Conservation (phyloP, 192 early-diverging fungal species). For the Paraglomus brasilianum region DNA sequence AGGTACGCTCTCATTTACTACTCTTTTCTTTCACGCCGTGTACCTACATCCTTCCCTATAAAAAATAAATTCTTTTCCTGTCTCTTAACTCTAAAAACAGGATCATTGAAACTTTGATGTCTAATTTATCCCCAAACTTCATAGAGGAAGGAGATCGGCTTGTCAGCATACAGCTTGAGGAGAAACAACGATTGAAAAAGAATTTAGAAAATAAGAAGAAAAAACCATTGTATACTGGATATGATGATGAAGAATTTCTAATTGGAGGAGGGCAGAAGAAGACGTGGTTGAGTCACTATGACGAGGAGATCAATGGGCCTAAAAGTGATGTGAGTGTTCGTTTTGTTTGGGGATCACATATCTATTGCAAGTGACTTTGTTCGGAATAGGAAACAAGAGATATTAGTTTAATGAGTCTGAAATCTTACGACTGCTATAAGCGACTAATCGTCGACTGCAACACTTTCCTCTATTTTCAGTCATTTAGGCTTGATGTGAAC, state of each 20-base stretch:
- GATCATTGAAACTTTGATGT: background rate
- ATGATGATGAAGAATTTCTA: constrained; percentile 72
- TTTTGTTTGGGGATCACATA: background rate
- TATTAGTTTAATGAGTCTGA: constrained; percentile 38
- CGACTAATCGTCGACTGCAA: no score
- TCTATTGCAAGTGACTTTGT: constrained; percentile 1
- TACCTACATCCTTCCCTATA: constrained; percentile 21
- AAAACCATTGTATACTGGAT: constrained; percentile 63
- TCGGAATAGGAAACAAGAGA: constrained; percentile 37
- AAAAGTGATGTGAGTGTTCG: constrained; percentile 23
- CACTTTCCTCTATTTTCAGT: constrained; percentile 2
- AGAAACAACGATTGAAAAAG: constrained; percentile 63
- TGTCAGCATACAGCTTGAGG: constrained; percentile 65
- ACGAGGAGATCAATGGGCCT: constrained; percentile 62
- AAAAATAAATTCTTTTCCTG: constrained; percentile 3
- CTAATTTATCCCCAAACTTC: background rate
- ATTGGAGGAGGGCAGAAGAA: constrained; percentile 48
- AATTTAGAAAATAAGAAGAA: constrained; percentile 76
- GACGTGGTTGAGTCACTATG: constrained; percentile 71
- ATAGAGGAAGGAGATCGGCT: constrained; percentile 72
- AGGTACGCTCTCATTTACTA: constrained; percentile 19
- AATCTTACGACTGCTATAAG: no score
- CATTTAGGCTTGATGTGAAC: constrained; percentile 55
- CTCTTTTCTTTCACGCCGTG: no score
- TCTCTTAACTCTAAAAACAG: constrained; percentile 13